Evolutionary conservation across 495 filamentous ascomycete genomes (phyloP).

Genomic region (Melanomma pulvis-pyrius): DNA sequence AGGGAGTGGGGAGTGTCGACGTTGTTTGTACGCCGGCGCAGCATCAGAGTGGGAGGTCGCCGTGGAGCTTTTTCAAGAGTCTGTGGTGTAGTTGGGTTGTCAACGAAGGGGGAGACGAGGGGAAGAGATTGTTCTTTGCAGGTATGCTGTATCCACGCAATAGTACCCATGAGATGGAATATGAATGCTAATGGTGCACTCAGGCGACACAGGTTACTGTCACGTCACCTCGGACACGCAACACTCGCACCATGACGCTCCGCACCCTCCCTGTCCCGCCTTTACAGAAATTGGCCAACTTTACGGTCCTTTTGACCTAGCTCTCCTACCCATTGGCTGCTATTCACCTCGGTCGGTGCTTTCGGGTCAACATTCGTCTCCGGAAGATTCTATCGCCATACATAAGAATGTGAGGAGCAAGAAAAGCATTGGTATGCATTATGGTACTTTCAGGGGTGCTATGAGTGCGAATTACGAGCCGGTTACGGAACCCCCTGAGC

Average conservation of each 20-base stretch:
- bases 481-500: conserved; percentile 47
- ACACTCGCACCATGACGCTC: conserved; percentile 26
- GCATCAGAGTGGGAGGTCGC: conserved; percentile 50
- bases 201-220: conserved; percentile 49
- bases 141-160: conserved; percentile 5
- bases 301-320: conserved; percentile 49
- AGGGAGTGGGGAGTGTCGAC: conserved; percentile 36
- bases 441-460: conserved; percentile 48
- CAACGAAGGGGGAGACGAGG: conserved; percentile 27
- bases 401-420: conserved; percentile 48
- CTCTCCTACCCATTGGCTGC: conserved; percentile 51
- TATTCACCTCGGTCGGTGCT: conserved; percentile 45
- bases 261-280: conserved; percentile 46
- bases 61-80: conserved; percentile 40
- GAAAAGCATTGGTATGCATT: conserved; percentile 53
- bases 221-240: conserved; percentile 33
- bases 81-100: conserved; percentile 62
- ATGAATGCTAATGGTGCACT: neutral
- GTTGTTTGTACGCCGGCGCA: conserved; percentile 52
- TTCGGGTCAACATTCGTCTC: conserved; percentile 46
- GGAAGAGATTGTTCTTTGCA: conserved; percentile 42
- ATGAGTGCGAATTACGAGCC: conserved; percentile 49
- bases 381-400: conserved; percentile 48
- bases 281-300: conserved; percentile 46
- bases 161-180: neutral